Base-by-base conservation (phyloP, 2,329 filamentous ascomycete genomes). In the Cercospora janseana region DNA sequence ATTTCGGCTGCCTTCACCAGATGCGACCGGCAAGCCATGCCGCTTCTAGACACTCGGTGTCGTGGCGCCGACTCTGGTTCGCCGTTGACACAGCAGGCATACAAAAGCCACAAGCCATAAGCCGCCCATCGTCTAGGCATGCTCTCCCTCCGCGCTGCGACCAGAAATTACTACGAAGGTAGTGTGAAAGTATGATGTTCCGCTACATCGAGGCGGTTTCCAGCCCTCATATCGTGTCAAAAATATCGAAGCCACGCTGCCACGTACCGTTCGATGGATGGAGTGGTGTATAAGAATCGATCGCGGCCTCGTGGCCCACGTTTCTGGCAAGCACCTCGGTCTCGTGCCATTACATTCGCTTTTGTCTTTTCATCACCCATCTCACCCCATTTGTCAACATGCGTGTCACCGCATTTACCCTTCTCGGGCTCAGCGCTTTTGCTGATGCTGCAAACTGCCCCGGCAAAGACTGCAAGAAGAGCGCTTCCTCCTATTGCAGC, bases 361-460 rank as follows among this genome's bases (percentile, higher is more conserved):
- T 3, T 12, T 32, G 16, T 6, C 6, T 31, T 1, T n/a, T n/a
- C 15, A 2, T n/a, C 2, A 8, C 16, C 24, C 3, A 24, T n/a
- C 3, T n/a, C 35, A 26, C 13, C n/a, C 7, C 26, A 9, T 13
- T 31, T n/a, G 15, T 10, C 1, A 16, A n/a, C 41, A 44, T 44
- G 41, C 41, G 41, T 24, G 8, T 29, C 10, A 23, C 15, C 41
- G 21, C 15, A 16, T 44, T 28, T 6, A 26, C 32, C 18, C 16
- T 28, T 4, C 10, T 44, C n/a, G 41, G 41, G 16, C 41, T 44
- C 18, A 44, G 41, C 27, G 15, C 27, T 12, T 15, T 44, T 15
- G 41, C 41, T n/a, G 41, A 44, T 32, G 41, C 40, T 21, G 29
- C 13, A n/a, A 31, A 44, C 41, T 48, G 46, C 26, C 46, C 46